phyloP scores from a whole-genome alignment of 257 asterid species.

The Verbascum thapsus region DNA sequence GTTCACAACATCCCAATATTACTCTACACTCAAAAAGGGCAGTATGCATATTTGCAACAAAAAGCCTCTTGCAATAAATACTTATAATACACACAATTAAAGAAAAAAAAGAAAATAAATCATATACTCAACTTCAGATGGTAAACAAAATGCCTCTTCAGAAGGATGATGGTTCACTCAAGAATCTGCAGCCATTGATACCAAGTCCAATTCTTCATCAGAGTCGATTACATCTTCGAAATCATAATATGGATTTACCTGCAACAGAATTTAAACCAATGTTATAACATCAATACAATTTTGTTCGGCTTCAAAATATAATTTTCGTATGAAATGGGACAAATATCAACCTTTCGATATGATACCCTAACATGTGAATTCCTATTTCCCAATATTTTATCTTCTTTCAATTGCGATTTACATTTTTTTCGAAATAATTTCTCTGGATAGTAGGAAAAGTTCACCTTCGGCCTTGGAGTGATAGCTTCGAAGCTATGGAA shows the following conservation, averaged over 20 bases:
- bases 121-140: constrained; percentile 19
- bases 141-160: constrained; percentile 23
- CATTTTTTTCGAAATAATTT: constrained; percentile 7
- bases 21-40: constrained; percentile 27
- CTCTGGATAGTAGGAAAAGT: constrained; percentile 15
- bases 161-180: constrained; percentile 30
- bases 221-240: constrained; percentile 82
- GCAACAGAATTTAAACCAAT: constrained; percentile 31
- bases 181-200: constrained; percentile 66
- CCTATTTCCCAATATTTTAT: not conserved
- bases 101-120: constrained; percentile 6
- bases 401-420: not conserved
- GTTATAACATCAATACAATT: not conserved
- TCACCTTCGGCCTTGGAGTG: constrained; percentile 92
- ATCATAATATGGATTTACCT: constrained; percentile 88
- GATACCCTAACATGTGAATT: too few relatives aligned
- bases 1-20: constrained; percentile 14
- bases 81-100: constrained; percentile 23
- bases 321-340: not conserved
- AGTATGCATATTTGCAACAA: constrained; percentile 22
- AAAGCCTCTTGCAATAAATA: not conserved
- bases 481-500: constrained; percentile 87
- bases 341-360: too few relatives aligned
- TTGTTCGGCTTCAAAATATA: not conserved
- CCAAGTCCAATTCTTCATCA: constrained; percentile 90